Evolutionary conservation across 2,329 filamentous ascomycete species (phyloP), one percentile per base, ranked within the genome.

Genomic region (Tolypocladium capitatum): DNA sequence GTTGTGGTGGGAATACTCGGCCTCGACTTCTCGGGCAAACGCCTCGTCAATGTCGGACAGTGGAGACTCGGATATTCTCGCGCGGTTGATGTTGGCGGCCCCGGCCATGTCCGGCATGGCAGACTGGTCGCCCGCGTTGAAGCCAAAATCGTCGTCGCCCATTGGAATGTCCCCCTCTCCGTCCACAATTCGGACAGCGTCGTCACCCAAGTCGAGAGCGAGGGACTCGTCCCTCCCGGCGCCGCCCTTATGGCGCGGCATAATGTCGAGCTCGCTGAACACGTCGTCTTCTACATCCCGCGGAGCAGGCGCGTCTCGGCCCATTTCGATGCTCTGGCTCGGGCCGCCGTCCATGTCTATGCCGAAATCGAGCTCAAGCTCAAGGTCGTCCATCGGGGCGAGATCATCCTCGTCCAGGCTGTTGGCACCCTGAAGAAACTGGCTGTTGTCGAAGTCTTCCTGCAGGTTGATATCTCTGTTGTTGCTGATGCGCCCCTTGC

Each of bases 241-340:
- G 48, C 74, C 69, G 30, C 74, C 75, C 56, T 84, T 82, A 49
- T 76, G 68, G 43, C 70, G 72, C 10, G 75, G 62, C 50, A 75
- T 70, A 5, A 79, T 66, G 53, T 83, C 80, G 34, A 83, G 59
- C 49, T 86, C 82, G 52, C 76, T 77, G 51, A 83, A 69, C 46
- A 90, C 78, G 54, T 86, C 81, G 35, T 86, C 82, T 53, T 86
- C 86, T 20, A 83, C 67, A 2, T 80, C 71, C 42, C 78, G 74
- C 24, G 83, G 73, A 16, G 78, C 73, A 5, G 86, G 82, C 20
- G 86, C 90, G 56, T 94, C 84, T 81, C 91, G 85, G 60, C 91
- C 92, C 56, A 88, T 75, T 81, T 98, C 92, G 49, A 96, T 82
- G 58, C 83, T 92, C 51, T 69, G 68, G 50, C 78, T 76, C 20